phyloP scores from a whole-genome alignment of 441 rosid genomes.

The Gossypium laxum region DNA sequence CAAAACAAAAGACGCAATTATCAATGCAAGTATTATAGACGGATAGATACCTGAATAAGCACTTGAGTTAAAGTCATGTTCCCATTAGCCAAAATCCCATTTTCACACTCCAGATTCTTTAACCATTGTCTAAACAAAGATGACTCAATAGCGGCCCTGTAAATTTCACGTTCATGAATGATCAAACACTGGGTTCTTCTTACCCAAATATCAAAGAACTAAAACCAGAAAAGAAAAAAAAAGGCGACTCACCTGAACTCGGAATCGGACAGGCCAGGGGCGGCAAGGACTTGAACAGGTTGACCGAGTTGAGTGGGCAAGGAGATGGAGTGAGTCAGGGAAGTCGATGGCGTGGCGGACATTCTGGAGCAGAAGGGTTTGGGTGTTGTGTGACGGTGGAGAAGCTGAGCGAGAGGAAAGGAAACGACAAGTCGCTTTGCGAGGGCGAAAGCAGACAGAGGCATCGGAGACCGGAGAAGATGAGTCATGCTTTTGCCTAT shows the following conservation, averaged over 20 bases:
- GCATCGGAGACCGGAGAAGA: slow-evolving; percentile 7
- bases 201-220: neutral
- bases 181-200: neutral
- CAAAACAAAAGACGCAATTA: neutral
- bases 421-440: slow-evolving; percentile 22
- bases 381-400: slow-evolving; percentile 6
- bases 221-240: neutral
- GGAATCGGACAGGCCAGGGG: slow-evolving; percentile 51
- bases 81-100: slow-evolving; percentile 57
- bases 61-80: slow-evolving; percentile 51
- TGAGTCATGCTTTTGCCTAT: neutral
- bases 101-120: slow-evolving; percentile 55
- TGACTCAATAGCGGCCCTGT: slow-evolving; percentile 58
- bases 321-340: slow-evolving; percentile 39
- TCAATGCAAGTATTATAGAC: neutral
- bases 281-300: slow-evolving; percentile 49
- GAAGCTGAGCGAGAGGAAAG: slow-evolving; percentile 16
- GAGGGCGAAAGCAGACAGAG: slow-evolving; percentile 26
- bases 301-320: slow-evolving; percentile 43
- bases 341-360: slow-evolving; percentile 30
- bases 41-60: slow-evolving; percentile 50
- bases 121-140: slow-evolving; percentile 75
- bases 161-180: neutral
- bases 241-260: slow-evolving; percentile 43
- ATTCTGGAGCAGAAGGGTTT: slow-evolving; percentile 32